Percentiles rank a stretch among this genome's conserved stretches.
phyloP scores from a whole-genome alignment of 1,284 basidiomycete species.

The Irpex lacteus region DNA sequence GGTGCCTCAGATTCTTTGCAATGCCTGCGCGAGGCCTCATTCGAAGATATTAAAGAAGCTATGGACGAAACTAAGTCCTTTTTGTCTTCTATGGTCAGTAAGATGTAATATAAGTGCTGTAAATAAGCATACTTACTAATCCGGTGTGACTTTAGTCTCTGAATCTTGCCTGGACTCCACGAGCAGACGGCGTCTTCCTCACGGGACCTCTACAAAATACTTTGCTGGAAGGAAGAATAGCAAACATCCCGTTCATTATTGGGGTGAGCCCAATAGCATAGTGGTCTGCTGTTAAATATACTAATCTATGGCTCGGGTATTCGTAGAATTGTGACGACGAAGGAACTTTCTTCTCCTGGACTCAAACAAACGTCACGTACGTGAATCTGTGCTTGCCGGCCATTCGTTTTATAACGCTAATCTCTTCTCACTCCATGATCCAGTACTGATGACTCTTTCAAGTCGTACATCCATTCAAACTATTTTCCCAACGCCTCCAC shows the following conservation, averaged over 20 bases:
- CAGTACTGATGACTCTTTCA: conserved; percentile 38
- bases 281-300: background rate
- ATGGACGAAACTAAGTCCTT: conserved; percentile 8
- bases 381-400: conserved; percentile 18
- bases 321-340: conserved; percentile 45
- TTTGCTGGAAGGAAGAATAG: conserved; percentile 24
- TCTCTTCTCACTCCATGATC: background rate
- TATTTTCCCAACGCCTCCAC: conserved; percentile 33
- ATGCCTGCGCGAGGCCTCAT: conserved; percentile 37
- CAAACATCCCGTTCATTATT: conserved; percentile 30
- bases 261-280: conserved; percentile 16
- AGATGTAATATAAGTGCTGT: background rate
- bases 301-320: background rate
- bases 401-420: conserved; percentile 24
- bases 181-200: conserved; percentile 37
- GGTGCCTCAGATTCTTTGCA: conserved; percentile 31
- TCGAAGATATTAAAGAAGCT: conserved; percentile 6
- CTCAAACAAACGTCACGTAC: conserved; percentile 50
- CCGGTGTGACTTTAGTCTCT: conserved; percentile 12
- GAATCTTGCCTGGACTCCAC: conserved; percentile 34
- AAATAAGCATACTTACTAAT: no score
- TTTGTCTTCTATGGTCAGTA: conserved; percentile 22
- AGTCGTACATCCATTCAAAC: conserved; percentile 19
- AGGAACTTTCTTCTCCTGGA: conserved; percentile 47
- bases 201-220: conserved; percentile 25